Conservation (phyloP, 1,284 basidiomycete species). For the Mycosarcoma maydis region DNA sequence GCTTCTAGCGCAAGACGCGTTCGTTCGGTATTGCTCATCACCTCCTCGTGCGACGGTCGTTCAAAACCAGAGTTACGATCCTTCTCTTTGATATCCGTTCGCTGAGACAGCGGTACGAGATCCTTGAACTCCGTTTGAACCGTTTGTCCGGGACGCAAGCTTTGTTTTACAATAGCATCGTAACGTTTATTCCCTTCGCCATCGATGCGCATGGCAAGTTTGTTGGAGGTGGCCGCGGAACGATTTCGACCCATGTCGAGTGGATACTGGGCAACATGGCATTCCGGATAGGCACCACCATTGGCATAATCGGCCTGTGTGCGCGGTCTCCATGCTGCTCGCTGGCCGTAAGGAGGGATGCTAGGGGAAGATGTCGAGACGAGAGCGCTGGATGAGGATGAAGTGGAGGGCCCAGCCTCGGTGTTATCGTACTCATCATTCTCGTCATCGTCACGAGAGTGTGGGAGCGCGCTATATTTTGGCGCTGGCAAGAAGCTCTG, state of each 20-base stretch:
- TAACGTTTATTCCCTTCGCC: constrained; percentile 95
- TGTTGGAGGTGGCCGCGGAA: constrained; percentile 70
- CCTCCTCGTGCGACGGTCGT: constrained; percentile 88
- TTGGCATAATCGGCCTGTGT: constrained; percentile 86
- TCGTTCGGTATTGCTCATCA: constrained; percentile 86
- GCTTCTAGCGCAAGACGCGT: constrained; percentile 92
- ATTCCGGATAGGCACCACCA: constrained; percentile 95
- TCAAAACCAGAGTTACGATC: constrained; percentile 76
- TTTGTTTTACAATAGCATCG: constrained; percentile 95
- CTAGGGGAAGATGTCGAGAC: constrained; percentile 14
- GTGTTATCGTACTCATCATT: constrained; percentile 16
- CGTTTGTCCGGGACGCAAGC: constrained; percentile 82
- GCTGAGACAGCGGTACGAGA: constrained; percentile 88
- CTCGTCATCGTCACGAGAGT: constrained; percentile 10
- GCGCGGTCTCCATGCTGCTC: constrained; percentile 86
- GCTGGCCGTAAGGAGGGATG: constrained; percentile 83
- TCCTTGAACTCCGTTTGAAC: constrained; percentile 98
- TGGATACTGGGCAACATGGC: constrained; percentile 96
- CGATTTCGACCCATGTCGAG: constrained; percentile 92
- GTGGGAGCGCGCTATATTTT: constrained; percentile 13
- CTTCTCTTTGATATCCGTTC: constrained; percentile 79
- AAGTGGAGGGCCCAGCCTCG: constrained; percentile 23
- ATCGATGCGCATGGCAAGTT: constrained; percentile 92
- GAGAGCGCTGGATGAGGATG: constrained; percentile 11
- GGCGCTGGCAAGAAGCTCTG: constrained; percentile 51